Conservation (phyloP, 2,329 filamentous ascomycete species). For the Trichoderma asperellum region DNA sequence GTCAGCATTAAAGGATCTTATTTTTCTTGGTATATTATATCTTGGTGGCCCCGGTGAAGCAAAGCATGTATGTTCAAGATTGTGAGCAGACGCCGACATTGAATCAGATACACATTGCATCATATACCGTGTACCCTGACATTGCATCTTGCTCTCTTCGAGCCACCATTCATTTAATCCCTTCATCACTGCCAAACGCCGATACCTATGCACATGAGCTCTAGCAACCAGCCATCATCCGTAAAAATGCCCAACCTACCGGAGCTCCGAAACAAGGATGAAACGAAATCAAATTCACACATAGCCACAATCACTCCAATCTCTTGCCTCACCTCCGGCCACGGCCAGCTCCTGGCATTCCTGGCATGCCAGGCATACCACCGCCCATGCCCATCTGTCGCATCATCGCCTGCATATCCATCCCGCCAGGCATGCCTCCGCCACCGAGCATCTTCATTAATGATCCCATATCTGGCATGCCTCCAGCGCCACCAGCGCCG, state of each 20-base stretch:
- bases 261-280: conserved; percentile 18
- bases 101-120: background rate
- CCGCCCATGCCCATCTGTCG: conserved; percentile 68
- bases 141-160: background rate
- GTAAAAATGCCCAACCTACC: conserved; percentile 25
- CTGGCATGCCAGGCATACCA: conserved; percentile 36
- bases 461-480: conserved; percentile 80
- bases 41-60: background rate
- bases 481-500: conserved; percentile 65
- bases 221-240: conserved; percentile 23
- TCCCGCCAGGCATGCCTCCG: conserved; percentile 70
- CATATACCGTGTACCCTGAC: background rate
- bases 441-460: conserved; percentile 89
- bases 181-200: conserved; percentile 28
- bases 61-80: background rate
- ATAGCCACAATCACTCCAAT: background rate
- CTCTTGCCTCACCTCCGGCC: conserved; percentile 37
- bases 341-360: conserved; percentile 37
- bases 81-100: background rate
- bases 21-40: conserved; percentile 9
- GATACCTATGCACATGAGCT: conserved; percentile 30
- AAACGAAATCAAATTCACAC: conserved; percentile 17
- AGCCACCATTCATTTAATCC: conserved; percentile 22
- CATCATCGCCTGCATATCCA: conserved; percentile 83
- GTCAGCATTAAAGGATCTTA: background rate